Base-by-base conservation (phyloP, 2,329 filamentous ascomycete genomes). In the Cladobotryum protrusum region DNA sequence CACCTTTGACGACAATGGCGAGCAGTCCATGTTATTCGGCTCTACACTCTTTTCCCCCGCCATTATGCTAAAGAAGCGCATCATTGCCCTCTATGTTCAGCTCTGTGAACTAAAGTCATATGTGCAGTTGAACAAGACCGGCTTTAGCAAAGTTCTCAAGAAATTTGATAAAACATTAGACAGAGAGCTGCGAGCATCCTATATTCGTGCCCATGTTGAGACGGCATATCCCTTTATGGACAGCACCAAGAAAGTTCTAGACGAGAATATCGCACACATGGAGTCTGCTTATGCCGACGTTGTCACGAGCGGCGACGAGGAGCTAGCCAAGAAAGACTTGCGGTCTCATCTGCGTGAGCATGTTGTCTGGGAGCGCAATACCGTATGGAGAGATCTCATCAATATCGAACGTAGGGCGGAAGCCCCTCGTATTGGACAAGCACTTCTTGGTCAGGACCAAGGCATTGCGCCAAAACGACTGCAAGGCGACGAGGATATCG, bases 301-400 rank as follows among this genome's bases (percentile, higher is more conserved):
- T 15, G 86, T 95, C 48, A 95, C 90, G 0, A 81, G 85, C 39
- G 90, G 90, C 29, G 89, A 99, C 61, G 70, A 86, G 3, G 75
- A 79, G 5, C 72, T 86, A 12, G 91, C 93, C 4, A 88, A 84
- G 61, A 85, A 88, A 58, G 93, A 97, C 63, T 75, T 99, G 50
- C 82, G 93, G 48, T 81, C 96, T 29, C 91, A 99, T 63, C 78
- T 99, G 20, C 79, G 93, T 50, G 95, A 99, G 69, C 93, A 99
- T 67, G 91, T 99, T 17, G 92, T 97, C 0, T 99, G 93, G 95
- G 95, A 99, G 67, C 82, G 93, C 50, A 99, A 99, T 64, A 99
- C 93, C 0, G 93, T 99, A 15, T 99, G 93, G 93, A 79, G 95
- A 70, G 93, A 99, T 61, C 93, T 99, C 82, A 99, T 99, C 65